Conservation (phyloP, 73 alveolate genomes). For the Symbiodinium pilosum region DNA sequence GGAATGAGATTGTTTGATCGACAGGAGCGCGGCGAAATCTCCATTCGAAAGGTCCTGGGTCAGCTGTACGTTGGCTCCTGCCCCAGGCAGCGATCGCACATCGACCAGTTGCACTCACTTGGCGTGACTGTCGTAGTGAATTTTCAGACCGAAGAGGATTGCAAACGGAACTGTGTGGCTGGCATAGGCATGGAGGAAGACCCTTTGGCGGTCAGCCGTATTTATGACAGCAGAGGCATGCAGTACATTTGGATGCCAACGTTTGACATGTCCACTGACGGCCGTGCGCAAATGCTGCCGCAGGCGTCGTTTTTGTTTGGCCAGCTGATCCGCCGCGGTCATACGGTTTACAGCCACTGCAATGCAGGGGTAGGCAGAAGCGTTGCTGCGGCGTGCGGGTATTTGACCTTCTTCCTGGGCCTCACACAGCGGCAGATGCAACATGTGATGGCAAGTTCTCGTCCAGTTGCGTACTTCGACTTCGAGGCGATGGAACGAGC, state of each 20-base stretch:
- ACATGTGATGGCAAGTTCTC: slow-evolving; percentile 74
- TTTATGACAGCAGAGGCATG: slow-evolving; percentile 77
- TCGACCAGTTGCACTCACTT: slow-evolving; percentile 43
- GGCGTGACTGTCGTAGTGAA: background rate
- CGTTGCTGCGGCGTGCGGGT: slow-evolving; percentile 90
- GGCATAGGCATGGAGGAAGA: slow-evolving; percentile 95
- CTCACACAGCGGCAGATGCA: background rate
- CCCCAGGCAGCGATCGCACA: slow-evolving; percentile 81
- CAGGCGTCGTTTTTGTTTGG: slow-evolving; percentile 60
- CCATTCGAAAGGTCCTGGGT: slow-evolving; percentile 44
- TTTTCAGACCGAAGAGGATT: slow-evolving; percentile 54
- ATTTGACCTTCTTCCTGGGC: slow-evolving; percentile 49
- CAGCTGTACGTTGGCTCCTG: slow-evolving; percentile 68
- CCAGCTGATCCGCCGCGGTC: slow-evolving; percentile 30
- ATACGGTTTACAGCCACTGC: slow-evolving; percentile 83
- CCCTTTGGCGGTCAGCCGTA: slow-evolving; percentile 66
- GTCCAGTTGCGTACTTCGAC: slow-evolving; percentile 87
- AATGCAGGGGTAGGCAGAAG: slow-evolving; percentile 87
- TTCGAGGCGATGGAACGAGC: slow-evolving; percentile 90
- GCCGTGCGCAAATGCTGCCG: slow-evolving; percentile 91
- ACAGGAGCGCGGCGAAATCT: slow-evolving; percentile 86
- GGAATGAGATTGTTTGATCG: no score
- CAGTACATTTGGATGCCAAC: slow-evolving; percentile 91
- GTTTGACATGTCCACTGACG: slow-evolving; percentile 89
- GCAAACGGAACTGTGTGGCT: slow-evolving; percentile 65